Percentiles rank a stretch among this genome's conserved stretches.
These are phyloP conservation scores for Aspergillus cavernicola DNA, from an alignment of 495 filamentous ascomycete species.

Conservation along the genomic window DNA sequence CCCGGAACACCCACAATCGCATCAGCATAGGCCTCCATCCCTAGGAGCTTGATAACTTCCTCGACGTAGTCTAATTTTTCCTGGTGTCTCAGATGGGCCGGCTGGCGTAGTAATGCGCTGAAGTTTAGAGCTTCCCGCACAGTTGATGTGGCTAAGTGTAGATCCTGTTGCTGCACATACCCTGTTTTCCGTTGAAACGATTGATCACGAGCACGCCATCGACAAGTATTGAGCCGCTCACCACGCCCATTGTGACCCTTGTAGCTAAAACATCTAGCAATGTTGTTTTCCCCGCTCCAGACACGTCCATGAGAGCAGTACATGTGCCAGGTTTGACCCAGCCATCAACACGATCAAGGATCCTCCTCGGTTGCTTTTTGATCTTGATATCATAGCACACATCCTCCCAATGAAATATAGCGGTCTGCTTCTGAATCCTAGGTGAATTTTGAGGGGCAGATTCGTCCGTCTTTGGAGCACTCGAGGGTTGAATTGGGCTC, in stretches of 20 bases:
- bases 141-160: conserved; percentile 80
- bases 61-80: conserved; percentile 51
- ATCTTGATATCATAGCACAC: conserved; percentile 68
- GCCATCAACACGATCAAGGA: conserved; percentile 63
- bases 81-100: conserved; percentile 36
- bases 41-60: conserved; percentile 45
- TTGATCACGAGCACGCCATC: conserved; percentile 51
- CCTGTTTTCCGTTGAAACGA: conserved; percentile 90
- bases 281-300: conserved; percentile 64
- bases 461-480: conserved; percentile 30
- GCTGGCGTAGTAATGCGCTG: conserved; percentile 80
- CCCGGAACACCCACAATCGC: conserved; percentile 42
- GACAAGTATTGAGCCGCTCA: conserved; percentile 51
- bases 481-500: conserved; percentile 37
- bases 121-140: conserved; percentile 81
- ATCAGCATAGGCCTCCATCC: conserved; percentile 43
- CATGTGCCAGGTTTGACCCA: conserved; percentile 67
- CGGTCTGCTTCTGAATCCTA: conserved; percentile 37
- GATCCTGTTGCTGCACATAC: conserved; percentile 91
- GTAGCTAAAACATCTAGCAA: conserved; percentile 58
- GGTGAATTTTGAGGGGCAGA: conserved; percentile 36
- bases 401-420: conserved; percentile 72
- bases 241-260: conserved; percentile 46
- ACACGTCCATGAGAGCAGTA: conserved; percentile 63
- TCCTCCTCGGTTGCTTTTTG: conserved; percentile 50